Base-by-base conservation (phyloP, 306 rosid genomes). In the Glycine soja region DNA sequence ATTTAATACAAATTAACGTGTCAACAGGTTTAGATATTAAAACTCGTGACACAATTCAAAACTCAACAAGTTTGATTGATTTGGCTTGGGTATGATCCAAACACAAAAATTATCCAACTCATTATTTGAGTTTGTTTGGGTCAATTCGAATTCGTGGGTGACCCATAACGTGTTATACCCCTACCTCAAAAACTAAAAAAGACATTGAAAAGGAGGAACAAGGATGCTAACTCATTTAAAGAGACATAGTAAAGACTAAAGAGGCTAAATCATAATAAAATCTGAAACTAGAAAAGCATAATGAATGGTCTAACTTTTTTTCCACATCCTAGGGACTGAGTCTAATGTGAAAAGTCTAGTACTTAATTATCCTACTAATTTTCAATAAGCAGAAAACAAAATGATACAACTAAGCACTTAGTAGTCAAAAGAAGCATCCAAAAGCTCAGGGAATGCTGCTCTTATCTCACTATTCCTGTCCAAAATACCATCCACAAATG, bases 401-500 rank as follows among this genome's bases (percentile, higher is more conserved):
- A 24, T 1, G 30, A 24, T 24, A 24, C 30, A 24, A 24, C 30
- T 24, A 24, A 24, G 30, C 30, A 24, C 30, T 24, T 24, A 24
- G 30, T 85, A 91, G 76, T 91, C 95, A 75, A 87, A 89, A 87
- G 90, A 86, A 48, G 46, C 92, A 79, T 90, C 95, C 67, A 90
- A 87, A 56, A 95, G 59, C 50, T 91, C 88, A 11, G 98, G 98
- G 74, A 95, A 93, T 47, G 88, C 86, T 7, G 89, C 88, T 78
- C 84, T 81, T 47, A 95, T 89, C 76, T 95, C 94, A 84, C 78
- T 88, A 56, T 95, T 98, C 53, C 80, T 90, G 45, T 88, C 94
- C 92, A 95, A 84, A 85, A 93, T 87, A 2, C 83, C 82, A 59
- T 90, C 97, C 91, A 95, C 93, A 59, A 95, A 95, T 36, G 97